phyloP scores from a whole-genome alignment of 306 rosid species.

The Canavalia ensiformis region DNA sequence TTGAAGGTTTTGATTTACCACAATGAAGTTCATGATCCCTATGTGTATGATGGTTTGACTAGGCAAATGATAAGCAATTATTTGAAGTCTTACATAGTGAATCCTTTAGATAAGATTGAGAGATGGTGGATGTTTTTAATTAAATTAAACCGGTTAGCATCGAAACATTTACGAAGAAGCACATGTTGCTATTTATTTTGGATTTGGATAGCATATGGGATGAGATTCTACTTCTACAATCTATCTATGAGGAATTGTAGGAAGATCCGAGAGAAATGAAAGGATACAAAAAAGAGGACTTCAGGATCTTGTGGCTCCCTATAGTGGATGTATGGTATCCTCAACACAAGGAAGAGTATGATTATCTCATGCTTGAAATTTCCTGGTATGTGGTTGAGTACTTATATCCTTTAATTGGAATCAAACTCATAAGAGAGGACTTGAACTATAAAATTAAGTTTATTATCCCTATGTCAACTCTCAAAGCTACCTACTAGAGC shows the following conservation, averaged over 20 bases:
- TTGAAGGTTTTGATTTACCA: conserved; percentile 54
- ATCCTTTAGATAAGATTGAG: neutral
- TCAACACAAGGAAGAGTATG: conserved; percentile 44
- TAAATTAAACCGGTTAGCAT: conserved; percentile 50
- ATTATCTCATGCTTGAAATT: conserved; percentile 47
- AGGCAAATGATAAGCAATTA: conserved; percentile 46
- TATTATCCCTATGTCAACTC: conserved; percentile 55
- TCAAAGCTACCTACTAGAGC: conserved; percentile 23
- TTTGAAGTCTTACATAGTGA: neutral
- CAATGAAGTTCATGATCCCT: conserved; percentile 45
- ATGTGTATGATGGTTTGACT: conserved; percentile 46
- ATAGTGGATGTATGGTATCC: conserved; percentile 45
- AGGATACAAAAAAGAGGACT: conserved; percentile 54
- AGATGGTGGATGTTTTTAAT: too few relatives aligned
- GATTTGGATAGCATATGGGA: conserved; percentile 54
- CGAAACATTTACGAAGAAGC: conserved; percentile 49
- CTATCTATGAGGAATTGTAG: conserved; percentile 37
- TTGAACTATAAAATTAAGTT: conserved; percentile 52
- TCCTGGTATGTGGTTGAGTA: conserved; percentile 56
- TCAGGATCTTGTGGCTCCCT: conserved; percentile 59
- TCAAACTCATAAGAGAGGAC: conserved; percentile 48
- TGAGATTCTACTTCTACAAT: conserved; percentile 51
- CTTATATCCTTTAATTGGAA: conserved; percentile 44
- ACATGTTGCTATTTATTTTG: conserved; percentile 53
- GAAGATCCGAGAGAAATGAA: conserved; percentile 51